Base-by-base conservation (phyloP, 129 eudicot genomes). In the Escallonia rubra region DNA sequence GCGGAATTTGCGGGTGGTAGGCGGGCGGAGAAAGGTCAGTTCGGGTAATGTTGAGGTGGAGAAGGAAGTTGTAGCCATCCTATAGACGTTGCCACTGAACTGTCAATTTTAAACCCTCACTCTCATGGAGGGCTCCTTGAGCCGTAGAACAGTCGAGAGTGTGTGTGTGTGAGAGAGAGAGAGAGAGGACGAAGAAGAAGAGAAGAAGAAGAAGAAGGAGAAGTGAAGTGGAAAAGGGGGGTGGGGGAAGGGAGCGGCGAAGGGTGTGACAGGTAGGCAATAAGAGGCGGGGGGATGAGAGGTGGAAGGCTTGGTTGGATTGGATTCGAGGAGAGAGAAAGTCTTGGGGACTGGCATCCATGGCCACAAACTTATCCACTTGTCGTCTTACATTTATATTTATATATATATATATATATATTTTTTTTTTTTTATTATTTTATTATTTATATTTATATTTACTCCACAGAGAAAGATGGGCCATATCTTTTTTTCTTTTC, bases 1-100 rank as follows among this genome's bases (percentile, higher is more conserved):
- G 48, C 65, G 82, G 38, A 72, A 66, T 14, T 76, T 87, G 40
- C 39, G 61, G 16, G 73, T 45, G 10, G 74, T 69, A 46, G 67
- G 63, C 11, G 84, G 80, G 13, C 80, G 79, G 56, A 79, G 84
- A 62, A 83, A 79, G 10, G 62, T 61, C 46, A 69, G 87, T 58
- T 79, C 80, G 10, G 79, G 75, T 60, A 79, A 70, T 68, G 77
- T 56, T 40, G 85, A 64, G 43, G 78, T 47, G 11, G 74, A 15
- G 66, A 78, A 69, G 63, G 82, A 77, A 1, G 82, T 65, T 34
- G 79, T 63, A 8, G 82, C 68, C 77, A 72, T 80, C 51, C 41
- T 58, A n/a, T 5, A 8, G n/a, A 52, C 16, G 45, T 3, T 5
- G 7, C 56, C n/a, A 23, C 59, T 62, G 44, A 73, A 79, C 71